These are phyloP conservation scores for Ailanthus altissimus DNA, from an alignment of 345 rosid species.

Conservation along the genomic window DNA sequence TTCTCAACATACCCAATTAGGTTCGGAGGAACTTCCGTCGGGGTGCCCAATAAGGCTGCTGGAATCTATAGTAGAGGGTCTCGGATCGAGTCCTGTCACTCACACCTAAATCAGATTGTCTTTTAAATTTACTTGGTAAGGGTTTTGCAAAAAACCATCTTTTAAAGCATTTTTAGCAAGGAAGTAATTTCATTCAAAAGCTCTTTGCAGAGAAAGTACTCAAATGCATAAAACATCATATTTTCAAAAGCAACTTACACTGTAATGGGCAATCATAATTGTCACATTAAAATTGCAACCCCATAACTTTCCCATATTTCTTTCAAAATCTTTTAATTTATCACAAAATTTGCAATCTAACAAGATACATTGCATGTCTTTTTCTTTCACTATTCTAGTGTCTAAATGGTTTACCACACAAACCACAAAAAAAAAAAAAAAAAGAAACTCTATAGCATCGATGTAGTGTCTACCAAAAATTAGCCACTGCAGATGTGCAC, in stretches of 20 bases:
- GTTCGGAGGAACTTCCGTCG: too few relatives aligned
- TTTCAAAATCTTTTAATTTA: background rate
- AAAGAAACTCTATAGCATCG: background rate
- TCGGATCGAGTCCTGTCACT: too few relatives aligned
- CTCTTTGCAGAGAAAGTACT: background rate
- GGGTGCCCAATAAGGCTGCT: too few relatives aligned
- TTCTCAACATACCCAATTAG: too few relatives aligned
- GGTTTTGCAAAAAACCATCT: background rate
- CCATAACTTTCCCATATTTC: background rate
- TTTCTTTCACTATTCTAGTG: background rate
- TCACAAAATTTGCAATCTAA: background rate
- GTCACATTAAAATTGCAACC: background rate
- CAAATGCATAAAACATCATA: background rate
- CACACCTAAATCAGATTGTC: too few relatives aligned
- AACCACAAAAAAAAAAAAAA: background rate
- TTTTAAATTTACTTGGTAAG: too few relatives aligned
- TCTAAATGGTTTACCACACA: background rate
- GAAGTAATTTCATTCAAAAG: background rate
- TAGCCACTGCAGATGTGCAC: background rate
- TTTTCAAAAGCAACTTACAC: background rate
- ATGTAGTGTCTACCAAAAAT: constrained; percentile 2
- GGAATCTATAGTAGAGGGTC: too few relatives aligned
- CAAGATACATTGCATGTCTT: background rate
- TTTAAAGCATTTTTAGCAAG: background rate
- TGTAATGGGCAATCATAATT: background rate